These are phyloP conservation scores for Trichosporon coremiiforme DNA, from an alignment of 1,284 basidiomycete genomes.

Conservation along the genomic window DNA sequence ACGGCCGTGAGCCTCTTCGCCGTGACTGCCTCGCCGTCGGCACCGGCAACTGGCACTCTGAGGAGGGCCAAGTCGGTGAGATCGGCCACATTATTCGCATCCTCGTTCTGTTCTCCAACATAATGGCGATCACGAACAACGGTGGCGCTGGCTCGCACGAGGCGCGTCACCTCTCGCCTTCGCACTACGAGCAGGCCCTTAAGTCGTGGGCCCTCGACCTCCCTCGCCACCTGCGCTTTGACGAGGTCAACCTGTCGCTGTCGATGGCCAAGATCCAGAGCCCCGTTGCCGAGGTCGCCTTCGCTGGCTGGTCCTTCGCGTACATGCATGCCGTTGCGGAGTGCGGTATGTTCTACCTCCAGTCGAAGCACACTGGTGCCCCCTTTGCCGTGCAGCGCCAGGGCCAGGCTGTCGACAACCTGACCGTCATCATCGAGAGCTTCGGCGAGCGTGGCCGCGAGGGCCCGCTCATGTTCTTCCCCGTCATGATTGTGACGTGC, in stretches of 20 bases:
- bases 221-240: constrained; percentile 55
- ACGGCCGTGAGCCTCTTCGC: constrained; percentile 39
- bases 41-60: constrained; percentile 45
- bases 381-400: constrained; percentile 49
- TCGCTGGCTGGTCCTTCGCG: constrained; percentile 56
- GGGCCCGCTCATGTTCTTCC: constrained; percentile 49
- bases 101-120: constrained; percentile 45
- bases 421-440: constrained; percentile 51
- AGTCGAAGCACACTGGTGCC: constrained; percentile 44
- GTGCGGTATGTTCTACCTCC: constrained; percentile 58
- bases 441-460: constrained; percentile 51
- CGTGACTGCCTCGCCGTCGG: constrained; percentile 43
- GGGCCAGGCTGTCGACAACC: constrained; percentile 54
- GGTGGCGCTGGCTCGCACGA: constrained; percentile 31
- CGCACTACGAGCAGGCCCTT: constrained; percentile 45
- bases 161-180: constrained; percentile 27
- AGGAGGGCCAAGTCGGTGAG: constrained; percentile 54
- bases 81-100: constrained; percentile 56
- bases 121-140: constrained; percentile 46
- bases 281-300: constrained; percentile 41
- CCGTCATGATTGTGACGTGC: constrained; percentile 46
- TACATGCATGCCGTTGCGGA: constrained; percentile 59
- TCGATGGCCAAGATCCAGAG: constrained; percentile 48
- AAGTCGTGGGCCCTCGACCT: constrained; percentile 56
- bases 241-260: constrained; percentile 55